Base-by-base conservation (phyloP, 2,329 filamentous ascomycete species). In the Zelopaecilomyces penicillatus region DNA sequence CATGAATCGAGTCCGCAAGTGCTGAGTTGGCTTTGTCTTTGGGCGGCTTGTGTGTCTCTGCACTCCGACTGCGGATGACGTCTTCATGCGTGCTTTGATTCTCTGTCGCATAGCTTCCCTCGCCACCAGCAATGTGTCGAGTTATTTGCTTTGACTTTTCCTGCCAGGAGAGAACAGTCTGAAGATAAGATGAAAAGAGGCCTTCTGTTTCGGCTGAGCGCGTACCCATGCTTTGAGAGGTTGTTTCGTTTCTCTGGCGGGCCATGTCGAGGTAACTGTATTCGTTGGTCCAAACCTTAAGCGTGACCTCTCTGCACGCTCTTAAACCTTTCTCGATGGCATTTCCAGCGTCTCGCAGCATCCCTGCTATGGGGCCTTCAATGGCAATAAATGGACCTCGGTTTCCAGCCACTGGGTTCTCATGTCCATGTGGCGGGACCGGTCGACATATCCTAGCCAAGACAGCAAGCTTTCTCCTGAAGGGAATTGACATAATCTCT, bases 371-470 rank as follows among this genome's bases (percentile, higher is more conserved):
- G 12, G 83, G 74, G 1, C 90, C 90, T 63, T 97, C 91, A 29
- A 97, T 69, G 1, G 87, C 84, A 50, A 97, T 82, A 33, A 96
- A 76, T 0, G 85, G 78, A 0, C 91, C 90, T n/a, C 89, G 78
- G 5, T 70, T 68, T 53, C 70, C 65, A 47, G 64, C 59, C 2
- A 50, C 50, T 3, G 56, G 51, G 4, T 54, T 55, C 5, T 56
- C 59, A 4, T 63, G 60, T 5, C 60, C 56, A 1, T 66, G 57
- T 11, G 66, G 54, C 5, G 67, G 65, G 10, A 87, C 69, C 0
- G 86, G 81, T 27, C 83, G 85, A 38, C 84, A 84, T 52, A 96
- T 87, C 49, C 80, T 82, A 11, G 80, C 74, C 31, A 97, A 71
- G 2, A 91, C 75, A 40, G 81, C 80, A 54, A 95, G 78, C 63